A percentile compares a stretch with the other conserved stretches of the same genome.
Evolutionary conservation across 768 basidiomycete species (phyloP).

Genomic region (Ramaria sp.): DNA sequence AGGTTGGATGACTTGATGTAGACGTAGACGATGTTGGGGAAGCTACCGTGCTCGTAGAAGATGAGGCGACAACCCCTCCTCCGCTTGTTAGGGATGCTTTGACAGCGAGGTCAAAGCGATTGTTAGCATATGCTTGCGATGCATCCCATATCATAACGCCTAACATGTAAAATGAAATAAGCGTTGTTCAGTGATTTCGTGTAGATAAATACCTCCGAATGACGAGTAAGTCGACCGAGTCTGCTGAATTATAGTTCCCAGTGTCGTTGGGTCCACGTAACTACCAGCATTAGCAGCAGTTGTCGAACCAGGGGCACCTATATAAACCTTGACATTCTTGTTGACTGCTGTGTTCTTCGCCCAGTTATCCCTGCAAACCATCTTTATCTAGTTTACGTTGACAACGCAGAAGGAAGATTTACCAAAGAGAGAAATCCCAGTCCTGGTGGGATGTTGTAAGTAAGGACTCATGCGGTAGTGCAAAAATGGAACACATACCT

Average conservation of each 20-base stretch:
- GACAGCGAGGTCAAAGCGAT: constrained; percentile 2
- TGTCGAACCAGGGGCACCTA: constrained; percentile 11
- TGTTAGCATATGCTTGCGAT: constrained; percentile 10
- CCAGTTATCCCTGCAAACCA: constrained; percentile 10
- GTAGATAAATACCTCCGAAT: constrained; percentile 7
- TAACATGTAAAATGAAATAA: not conserved
- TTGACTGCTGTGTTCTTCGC: constrained; percentile 10
- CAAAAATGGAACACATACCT: constrained; percentile 27
- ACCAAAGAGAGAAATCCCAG: constrained; percentile 32
- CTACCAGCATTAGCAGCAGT: constrained; percentile 7
- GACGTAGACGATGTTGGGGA: constrained; percentile 5
- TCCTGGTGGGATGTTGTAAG: constrained; percentile 26
- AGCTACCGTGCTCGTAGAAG: not conserved
- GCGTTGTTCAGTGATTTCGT: no score
- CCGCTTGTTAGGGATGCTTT: constrained; percentile 4
- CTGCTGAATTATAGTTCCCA: constrained; percentile 8
- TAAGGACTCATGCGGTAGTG: not conserved
- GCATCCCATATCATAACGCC: constrained; percentile 18
- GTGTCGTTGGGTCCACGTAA: constrained; percentile 6
- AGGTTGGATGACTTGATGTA: no score
- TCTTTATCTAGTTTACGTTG: not conserved
- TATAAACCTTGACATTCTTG: constrained; percentile 13
- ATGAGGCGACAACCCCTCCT: not conserved
- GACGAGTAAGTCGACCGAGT: constrained; percentile 3
- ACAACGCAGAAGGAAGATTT: not conserved